Evolutionary conservation across 805 yeast species (phyloP).

Genomic region (Hyphopichia homilentoma): DNA sequence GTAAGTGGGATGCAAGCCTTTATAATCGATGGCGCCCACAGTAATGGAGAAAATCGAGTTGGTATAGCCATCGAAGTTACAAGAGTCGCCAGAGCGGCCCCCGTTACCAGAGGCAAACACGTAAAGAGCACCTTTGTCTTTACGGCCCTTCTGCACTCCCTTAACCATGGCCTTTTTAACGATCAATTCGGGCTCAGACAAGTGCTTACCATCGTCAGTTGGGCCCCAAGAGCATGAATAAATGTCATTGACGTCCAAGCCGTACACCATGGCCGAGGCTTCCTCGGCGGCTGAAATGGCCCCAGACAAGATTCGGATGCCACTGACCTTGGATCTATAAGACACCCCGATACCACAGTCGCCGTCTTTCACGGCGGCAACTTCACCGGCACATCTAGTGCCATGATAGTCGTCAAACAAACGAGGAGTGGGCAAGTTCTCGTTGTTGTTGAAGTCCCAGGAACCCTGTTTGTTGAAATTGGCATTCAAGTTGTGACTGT

Average conservation of each 20-base stretch:
- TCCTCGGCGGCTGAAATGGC: constrained; percentile 81
- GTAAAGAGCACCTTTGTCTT: constrained; percentile 77
- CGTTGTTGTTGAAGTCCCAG: constrained; percentile 86
- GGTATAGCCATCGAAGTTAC: constrained; percentile 97
- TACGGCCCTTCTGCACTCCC: constrained; percentile 80
- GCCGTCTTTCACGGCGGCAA: constrained; percentile 83
- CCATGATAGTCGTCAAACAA: constrained; percentile 88
- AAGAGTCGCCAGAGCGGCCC: constrained; percentile 75
- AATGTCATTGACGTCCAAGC: constrained; percentile 80
- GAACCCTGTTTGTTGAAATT: constrained; percentile 79
- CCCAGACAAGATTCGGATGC: constrained; percentile 84
- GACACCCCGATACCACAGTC: constrained; percentile 98
- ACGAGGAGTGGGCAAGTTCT: constrained; percentile 73
- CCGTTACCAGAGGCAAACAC: constrained; percentile 98
- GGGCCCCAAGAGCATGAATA: constrained; percentile 99
- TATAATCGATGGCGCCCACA: constrained; percentile 87
- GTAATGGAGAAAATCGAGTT: constrained; percentile 93
- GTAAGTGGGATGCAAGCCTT: constrained; percentile 83
- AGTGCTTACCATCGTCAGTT: constrained; percentile 81
- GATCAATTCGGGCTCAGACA: constrained; percentile 78
- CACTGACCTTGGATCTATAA: constrained; percentile 78
- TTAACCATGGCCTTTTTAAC: constrained; percentile 81
- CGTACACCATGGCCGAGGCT: constrained; percentile 82
- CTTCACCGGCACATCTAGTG: constrained; percentile 96
- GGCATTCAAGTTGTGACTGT: constrained; percentile 64